phyloP scores from a whole-genome alignment of 495 filamentous ascomycete species.

The Stereocaulon alpinum region DNA sequence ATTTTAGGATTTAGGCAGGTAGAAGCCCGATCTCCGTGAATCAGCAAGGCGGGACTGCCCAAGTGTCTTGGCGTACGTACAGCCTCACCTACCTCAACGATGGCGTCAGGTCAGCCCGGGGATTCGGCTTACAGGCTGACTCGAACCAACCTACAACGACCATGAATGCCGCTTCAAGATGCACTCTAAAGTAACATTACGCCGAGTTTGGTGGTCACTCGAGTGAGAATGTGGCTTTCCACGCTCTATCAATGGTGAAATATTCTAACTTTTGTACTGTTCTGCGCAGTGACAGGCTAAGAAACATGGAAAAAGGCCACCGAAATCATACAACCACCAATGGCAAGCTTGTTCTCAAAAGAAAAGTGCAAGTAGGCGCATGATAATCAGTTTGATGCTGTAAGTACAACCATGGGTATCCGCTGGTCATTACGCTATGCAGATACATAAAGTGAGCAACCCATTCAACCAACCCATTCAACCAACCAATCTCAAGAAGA shows the following conservation, averaged over 20 bases:
- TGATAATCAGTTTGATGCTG: background rate
- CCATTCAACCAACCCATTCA: background rate
- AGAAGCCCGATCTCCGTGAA: background rate
- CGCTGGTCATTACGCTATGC: background rate
- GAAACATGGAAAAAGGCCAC: too few species aligned
- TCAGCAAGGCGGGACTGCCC: background rate
- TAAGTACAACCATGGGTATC: background rate
- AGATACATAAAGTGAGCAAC: background rate
- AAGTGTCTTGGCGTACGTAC: slow-evolving; percentile 2
- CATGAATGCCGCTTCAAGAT: background rate
- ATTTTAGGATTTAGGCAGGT: too few species aligned
- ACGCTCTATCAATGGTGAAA: too few species aligned
- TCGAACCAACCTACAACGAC: background rate
- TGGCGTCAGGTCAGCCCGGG: background rate
- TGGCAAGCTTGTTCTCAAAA: too few species aligned
- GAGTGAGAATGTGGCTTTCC: too few species aligned
- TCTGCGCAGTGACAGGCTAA: too few species aligned
- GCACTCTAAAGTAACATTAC: too few species aligned
- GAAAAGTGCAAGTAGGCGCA: background rate
- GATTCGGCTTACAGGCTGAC: background rate
- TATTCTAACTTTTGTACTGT: too few species aligned
- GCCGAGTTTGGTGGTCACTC: too few species aligned
- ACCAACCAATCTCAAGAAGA: background rate
- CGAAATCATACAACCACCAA: too few species aligned
- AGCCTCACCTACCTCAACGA: background rate